These are phyloP conservation scores for Penicillium samsonianum DNA, from an alignment of 495 filamentous ascomycete genomes.

Conservation along the genomic window DNA sequence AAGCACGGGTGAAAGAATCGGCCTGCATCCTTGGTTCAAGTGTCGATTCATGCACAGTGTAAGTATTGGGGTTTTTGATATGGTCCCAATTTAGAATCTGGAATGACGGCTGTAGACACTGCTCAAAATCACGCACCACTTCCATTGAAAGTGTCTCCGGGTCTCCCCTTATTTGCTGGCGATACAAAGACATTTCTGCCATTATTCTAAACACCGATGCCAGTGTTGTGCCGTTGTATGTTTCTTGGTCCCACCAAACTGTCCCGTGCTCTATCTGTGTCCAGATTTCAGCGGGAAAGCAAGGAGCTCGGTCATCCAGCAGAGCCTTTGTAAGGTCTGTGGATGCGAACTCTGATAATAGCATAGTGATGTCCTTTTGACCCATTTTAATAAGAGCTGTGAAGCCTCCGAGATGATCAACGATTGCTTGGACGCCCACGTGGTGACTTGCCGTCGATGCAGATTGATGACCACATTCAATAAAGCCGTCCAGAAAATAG, in stretches of 20 bases:
- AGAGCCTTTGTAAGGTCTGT: slow-evolving; percentile 37
- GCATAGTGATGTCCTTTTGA: slow-evolving; percentile 34
- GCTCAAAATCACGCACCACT: slow-evolving; percentile 16
- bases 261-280: slow-evolving; percentile 19
- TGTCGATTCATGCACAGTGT: slow-evolving; percentile 6
- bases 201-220: slow-evolving; percentile 18
- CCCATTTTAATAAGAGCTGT: slow-evolving; percentile 23
- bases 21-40: slow-evolving; percentile 18
- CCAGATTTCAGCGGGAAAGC: slow-evolving; percentile 24
- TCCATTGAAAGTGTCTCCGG: slow-evolving; percentile 12
- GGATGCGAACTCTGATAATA: slow-evolving; percentile 41
- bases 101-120: slow-evolving; percentile 15
- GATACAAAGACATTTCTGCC: slow-evolving; percentile 22
- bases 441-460: slow-evolving; percentile 38
- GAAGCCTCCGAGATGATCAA: slow-evolving; percentile 34
- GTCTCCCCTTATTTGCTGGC: slow-evolving; percentile 14
- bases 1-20: slow-evolving; percentile 19
- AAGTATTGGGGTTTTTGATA: slow-evolving; percentile 12
- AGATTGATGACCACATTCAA: slow-evolving; percentile 36
- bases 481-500: slow-evolving; percentile 41
- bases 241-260: slow-evolving; percentile 27
- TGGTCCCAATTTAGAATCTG: slow-evolving; percentile 14
- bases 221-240: slow-evolving; percentile 17
- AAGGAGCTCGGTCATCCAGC: slow-evolving; percentile 19
- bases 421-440: slow-evolving; percentile 39